Percentiles rank a stretch among this genome's conserved stretches.
phyloP scores from a whole-genome alignment of 2,329 filamentous ascomycete genomes.

The Pyricularia pennisetigena region DNA sequence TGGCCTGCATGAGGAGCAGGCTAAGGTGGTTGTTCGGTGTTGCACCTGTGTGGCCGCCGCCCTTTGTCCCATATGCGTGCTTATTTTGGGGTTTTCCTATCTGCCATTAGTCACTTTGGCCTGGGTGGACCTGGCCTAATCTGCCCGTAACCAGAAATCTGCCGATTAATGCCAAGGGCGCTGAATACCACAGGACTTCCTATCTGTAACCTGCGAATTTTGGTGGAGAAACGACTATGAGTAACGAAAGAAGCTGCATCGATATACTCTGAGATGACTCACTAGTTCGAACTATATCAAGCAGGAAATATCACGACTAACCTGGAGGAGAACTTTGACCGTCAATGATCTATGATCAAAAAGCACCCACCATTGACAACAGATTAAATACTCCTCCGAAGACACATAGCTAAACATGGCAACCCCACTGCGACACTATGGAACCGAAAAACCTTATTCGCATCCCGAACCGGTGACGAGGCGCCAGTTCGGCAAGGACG shows the following conservation, averaged over 20 bases:
- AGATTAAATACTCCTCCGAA: not conserved
- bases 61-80: not conserved
- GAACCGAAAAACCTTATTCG: not conserved
- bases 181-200: not conserved
- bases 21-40: too few species aligned
- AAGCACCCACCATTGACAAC: not conserved
- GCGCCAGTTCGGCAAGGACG: conserved; percentile 5
- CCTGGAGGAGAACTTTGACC: not conserved
- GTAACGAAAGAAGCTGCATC: not conserved
- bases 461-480: not conserved
- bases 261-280: not conserved
- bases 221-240: not conserved
- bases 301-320: not conserved
- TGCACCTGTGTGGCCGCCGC: too few species aligned
- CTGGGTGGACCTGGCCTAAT: not conserved
- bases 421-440: not conserved
- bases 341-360: not conserved
- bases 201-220: not conserved
- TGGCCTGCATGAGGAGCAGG: not conserved
- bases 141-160: not conserved
- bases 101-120: not conserved
- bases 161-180: not conserved
- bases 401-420: not conserved
- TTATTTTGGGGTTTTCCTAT: not conserved
- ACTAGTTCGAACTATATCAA: not conserved